A percentile compares a stretch with the other conserved stretches of the same genome.
phyloP scores from a whole-genome alignment of 805 yeast species.

The Spencermartinsiella europaea region DNA sequence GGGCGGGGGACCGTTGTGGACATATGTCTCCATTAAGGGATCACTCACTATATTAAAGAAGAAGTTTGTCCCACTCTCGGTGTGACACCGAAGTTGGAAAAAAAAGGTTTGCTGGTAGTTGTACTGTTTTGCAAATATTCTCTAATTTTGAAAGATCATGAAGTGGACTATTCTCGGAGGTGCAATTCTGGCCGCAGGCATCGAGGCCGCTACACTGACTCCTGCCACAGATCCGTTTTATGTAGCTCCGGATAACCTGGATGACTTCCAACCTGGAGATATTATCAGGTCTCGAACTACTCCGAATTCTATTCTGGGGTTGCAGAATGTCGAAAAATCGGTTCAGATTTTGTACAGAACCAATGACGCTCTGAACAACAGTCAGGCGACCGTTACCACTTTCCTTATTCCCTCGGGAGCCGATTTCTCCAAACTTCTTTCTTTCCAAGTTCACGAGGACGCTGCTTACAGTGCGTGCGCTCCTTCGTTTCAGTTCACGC shows the following conservation, averaged over 20 bases:
- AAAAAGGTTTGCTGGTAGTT: too few relatives aligned
- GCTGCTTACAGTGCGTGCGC: constrained; percentile 25
- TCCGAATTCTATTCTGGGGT: constrained; percentile 5
- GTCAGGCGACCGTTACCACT: constrained; percentile 27
- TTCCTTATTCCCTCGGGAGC: constrained; percentile 23
- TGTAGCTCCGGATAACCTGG: constrained; percentile 16
- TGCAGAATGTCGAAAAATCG: constrained; percentile 13
- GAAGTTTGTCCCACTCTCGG: too few relatives aligned
- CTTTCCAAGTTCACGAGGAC: constrained; percentile 29
- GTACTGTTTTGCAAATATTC: too few relatives aligned
- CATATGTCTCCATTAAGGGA: too few relatives aligned
- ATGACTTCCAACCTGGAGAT: constrained; percentile 9
- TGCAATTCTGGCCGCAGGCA: neutral
- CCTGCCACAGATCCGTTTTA: constrained; percentile 22
- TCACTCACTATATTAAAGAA: too few relatives aligned
- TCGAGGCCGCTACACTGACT: neutral
- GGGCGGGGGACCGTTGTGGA: too few relatives aligned
- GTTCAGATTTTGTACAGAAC: constrained; percentile 25
- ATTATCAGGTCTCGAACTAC: constrained; percentile 11
- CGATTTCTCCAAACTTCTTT: constrained; percentile 15
- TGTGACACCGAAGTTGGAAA: too few relatives aligned
- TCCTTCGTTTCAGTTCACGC: constrained; percentile 20
- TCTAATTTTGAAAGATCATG: too few relatives aligned
- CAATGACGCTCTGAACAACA: constrained; percentile 23
- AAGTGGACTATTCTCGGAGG: neutral